These are phyloP conservation scores for Daldinia decipiens DNA, from an alignment of 495 filamentous ascomycete species.

Conservation along the genomic window DNA sequence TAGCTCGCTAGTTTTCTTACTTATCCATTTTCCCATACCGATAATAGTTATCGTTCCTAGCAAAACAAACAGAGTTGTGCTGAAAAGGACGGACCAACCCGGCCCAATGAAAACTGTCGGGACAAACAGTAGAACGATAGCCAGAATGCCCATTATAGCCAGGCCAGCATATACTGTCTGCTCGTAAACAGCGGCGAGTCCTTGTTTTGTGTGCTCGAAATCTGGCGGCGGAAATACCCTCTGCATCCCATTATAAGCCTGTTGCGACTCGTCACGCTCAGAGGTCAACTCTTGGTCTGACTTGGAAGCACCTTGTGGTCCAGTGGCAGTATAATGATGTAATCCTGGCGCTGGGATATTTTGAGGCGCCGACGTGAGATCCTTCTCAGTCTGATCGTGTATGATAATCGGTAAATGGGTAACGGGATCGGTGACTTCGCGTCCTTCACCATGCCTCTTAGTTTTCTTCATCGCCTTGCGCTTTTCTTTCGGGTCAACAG, in stretches of 20 bases:
- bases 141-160: conserved; percentile 48
- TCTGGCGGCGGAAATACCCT: conserved; percentile 71
- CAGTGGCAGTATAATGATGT: conserved; percentile 56
- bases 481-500: conserved; percentile 65
- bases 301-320: conserved; percentile 59
- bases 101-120: conserved; percentile 77
- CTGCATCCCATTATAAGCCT: conserved; percentile 60
- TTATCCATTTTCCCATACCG: conserved; percentile 63
- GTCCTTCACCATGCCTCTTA: conserved; percentile 64
- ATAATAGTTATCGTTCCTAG: conserved; percentile 49
- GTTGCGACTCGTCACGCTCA: conserved; percentile 61
- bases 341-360: conserved; percentile 61
- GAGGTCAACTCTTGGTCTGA: conserved; percentile 54
- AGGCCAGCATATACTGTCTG: conserved; percentile 58
- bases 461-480: conserved; percentile 68
- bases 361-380: conserved; percentile 64
- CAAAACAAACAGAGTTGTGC: conserved; percentile 37
- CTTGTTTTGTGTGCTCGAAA: conserved; percentile 59
- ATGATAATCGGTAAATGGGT: conserved; percentile 73
- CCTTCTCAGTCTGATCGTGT: conserved; percentile 70
- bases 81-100: conserved; percentile 49
- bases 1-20: conserved; percentile 61
- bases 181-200: conserved; percentile 59
- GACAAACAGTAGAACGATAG: conserved; percentile 56
- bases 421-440: conserved; percentile 77